Conservation (phyloP, 306 rosid genomes). For the Quercus aquifolioides region DNA sequence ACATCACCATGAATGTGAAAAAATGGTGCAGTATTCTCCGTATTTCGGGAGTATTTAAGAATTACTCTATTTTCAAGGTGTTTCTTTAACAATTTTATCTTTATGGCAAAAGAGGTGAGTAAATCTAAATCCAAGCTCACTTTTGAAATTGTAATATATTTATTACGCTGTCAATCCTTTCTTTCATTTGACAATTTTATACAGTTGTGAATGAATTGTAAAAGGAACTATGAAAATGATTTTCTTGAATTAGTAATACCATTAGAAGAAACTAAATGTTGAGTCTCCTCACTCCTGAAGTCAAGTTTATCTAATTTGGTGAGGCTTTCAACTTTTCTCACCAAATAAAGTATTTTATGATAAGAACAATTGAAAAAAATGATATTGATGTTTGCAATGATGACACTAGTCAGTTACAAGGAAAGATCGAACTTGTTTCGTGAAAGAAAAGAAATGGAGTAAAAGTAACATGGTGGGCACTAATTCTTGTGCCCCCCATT, state of each 20-base stretch:
- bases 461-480: slow-evolving; percentile 1
- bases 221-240: not conserved
- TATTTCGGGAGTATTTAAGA: fast-evolving
- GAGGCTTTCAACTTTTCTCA: too few relatives aligned
- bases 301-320: not conserved
- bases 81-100: too few relatives aligned
- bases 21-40: fast-evolving
- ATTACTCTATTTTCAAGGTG: too few relatives aligned
- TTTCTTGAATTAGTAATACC: not conserved
- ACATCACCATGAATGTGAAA: fast-evolving
- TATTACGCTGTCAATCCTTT: too few relatives aligned
- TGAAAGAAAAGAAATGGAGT: not conserved
- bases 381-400: not conserved
- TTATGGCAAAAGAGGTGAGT: too few relatives aligned
- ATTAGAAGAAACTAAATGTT: not conserved
- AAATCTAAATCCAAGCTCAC: too few relatives aligned
- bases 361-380: not conserved
- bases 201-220: too few relatives aligned
- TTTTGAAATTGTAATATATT: too few relatives aligned
- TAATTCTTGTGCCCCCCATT: not conserved
- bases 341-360: not conserved
- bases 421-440: not conserved
- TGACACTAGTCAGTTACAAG: not conserved
- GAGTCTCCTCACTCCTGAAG: not conserved
- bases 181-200: too few relatives aligned